Evolutionary conservation across 2,329 filamentous ascomycete species (phyloP).

Genomic region (Phaeosphaeriaceae sp.): DNA sequence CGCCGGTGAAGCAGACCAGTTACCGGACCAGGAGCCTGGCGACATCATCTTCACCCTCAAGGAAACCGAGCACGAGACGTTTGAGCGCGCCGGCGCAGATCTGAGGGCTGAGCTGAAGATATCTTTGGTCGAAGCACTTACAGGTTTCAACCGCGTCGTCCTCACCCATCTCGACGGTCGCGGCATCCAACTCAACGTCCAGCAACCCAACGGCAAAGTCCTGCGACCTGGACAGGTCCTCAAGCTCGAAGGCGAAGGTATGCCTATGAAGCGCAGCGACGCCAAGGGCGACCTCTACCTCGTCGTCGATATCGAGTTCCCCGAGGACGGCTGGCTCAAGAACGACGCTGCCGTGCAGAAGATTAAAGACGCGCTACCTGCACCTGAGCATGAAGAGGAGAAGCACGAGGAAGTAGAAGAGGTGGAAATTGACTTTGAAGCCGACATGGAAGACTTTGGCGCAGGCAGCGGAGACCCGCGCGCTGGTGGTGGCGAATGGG

Average conservation of each 20-base stretch:
- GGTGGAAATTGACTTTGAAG: conserved; percentile 83
- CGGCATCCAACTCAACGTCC: conserved; percentile 81
- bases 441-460: conserved; percentile 84
- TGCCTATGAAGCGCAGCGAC: conserved; percentile 90
- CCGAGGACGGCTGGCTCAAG: conserved; percentile 80
- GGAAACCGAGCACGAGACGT: conserved; percentile 81
- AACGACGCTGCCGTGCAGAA: conserved; percentile 73
- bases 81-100: conserved; percentile 84
- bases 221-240: conserved; percentile 84
- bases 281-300: conserved; percentile 86
- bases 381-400: conserved; percentile 59
- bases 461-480: conserved; percentile 73
- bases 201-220: conserved; percentile 74
- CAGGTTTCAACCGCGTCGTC: conserved; percentile 88
- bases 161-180: conserved; percentile 92
- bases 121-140: conserved; percentile 81
- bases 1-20: conserved; percentile 92
- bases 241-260: conserved; percentile 87
- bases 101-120: conserved; percentile 82
- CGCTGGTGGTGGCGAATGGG: conserved; percentile 71
- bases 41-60: conserved; percentile 90
- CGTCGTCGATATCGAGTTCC: conserved; percentile 85
- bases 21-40: conserved; percentile 85
- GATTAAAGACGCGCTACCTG: conserved; percentile 77
- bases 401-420: conserved; percentile 80